These are phyloP conservation scores for Trifolium repens DNA, from an alignment of 306 rosid genomes.

Conservation along the genomic window DNA sequence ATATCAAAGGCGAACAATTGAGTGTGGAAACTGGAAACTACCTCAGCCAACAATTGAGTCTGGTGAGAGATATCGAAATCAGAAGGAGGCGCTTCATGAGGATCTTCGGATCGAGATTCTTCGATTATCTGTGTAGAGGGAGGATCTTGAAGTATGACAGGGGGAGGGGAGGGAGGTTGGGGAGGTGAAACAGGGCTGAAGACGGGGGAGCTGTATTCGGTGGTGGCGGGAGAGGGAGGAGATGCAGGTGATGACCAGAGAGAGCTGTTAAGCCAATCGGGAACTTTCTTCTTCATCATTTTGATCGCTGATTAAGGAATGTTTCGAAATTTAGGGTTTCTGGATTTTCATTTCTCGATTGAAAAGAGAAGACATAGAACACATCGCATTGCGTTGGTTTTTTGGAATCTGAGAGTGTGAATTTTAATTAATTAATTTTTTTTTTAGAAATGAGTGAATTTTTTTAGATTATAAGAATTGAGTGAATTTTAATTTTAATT, in stretches of 20 bases:
- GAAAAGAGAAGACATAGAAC: background rate
- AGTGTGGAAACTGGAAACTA: background rate
- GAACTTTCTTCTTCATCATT: conserved; percentile 87
- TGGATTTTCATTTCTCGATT: conserved; percentile 11
- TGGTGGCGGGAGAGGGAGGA: conserved; percentile 49
- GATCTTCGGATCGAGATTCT: conserved; percentile 43
- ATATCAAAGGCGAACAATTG: background rate
- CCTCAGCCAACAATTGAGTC: conserved; percentile 85
- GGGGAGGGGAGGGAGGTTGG: conserved; percentile 57
- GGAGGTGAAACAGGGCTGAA: conserved; percentile 49
- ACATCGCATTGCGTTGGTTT: conserved; percentile 3
- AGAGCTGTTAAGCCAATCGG: conserved; percentile 98
- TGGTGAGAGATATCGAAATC: conserved; percentile 77
- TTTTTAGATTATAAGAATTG: no score
- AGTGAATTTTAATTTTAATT: no score
- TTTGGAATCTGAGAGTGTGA: background rate
- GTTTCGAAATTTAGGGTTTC: conserved; percentile 36
- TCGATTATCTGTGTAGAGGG: conserved; percentile 51
- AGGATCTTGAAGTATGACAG: conserved; percentile 46
- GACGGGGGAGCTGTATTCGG: conserved; percentile 39
- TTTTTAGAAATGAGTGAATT: no score
- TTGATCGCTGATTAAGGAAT: background rate
- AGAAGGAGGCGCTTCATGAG: conserved; percentile 48
- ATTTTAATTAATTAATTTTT: background rate
- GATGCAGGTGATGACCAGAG: conserved; percentile 72